Percentiles rank a stretch among this genome's conserved stretches.
Evolutionary conservation across 1,139 yeast genomes (phyloP).

Genomic region (Saccharomyces hybrid): DNA sequence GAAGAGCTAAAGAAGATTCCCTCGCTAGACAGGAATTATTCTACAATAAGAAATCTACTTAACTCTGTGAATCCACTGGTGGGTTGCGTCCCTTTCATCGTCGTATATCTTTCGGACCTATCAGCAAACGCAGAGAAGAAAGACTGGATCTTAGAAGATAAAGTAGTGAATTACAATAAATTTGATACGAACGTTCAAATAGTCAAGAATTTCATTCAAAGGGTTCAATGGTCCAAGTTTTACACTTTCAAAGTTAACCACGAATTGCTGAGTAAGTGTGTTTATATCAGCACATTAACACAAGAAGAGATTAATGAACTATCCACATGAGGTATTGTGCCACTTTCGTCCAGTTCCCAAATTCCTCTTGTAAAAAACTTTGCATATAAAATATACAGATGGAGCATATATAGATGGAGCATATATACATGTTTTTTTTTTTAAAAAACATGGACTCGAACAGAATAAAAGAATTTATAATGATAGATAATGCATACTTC

Average conservation of each 20-base stretch:
- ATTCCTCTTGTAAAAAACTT: neutral
- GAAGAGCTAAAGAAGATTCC: constrained; percentile 58
- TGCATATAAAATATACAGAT: neutral
- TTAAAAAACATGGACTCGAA: neutral
- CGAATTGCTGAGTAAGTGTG: constrained; percentile 71
- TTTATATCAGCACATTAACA: constrained; percentile 69
- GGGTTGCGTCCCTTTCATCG: constrained; percentile 88
- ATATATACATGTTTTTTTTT: neutral
- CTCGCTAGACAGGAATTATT: constrained; percentile 59
- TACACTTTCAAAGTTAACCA: constrained; percentile 45
- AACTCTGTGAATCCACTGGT: constrained; percentile 55
- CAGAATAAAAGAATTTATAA: neutral
- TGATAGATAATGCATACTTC: neutral
- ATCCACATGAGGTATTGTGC: constrained; percentile 2
- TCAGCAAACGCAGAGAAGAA: constrained; percentile 67
- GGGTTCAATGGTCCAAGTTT: constrained; percentile 76
- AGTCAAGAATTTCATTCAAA: constrained; percentile 69
- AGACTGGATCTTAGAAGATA: constrained; percentile 33
- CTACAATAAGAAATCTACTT: constrained; percentile 54
- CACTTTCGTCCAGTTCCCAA: neutral
- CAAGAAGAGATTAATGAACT: constrained; percentile 53
- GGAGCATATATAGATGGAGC: neutral
- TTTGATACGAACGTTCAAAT: constrained; percentile 71
- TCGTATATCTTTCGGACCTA: constrained; percentile 75
- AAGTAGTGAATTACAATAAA: constrained; percentile 65